A percentile compares a stretch with the other conserved stretches of the same genome.
Evolutionary conservation across 1,284 basidiomycete genomes (phyloP).

Genomic region (Heterobasidion irregulare): DNA sequence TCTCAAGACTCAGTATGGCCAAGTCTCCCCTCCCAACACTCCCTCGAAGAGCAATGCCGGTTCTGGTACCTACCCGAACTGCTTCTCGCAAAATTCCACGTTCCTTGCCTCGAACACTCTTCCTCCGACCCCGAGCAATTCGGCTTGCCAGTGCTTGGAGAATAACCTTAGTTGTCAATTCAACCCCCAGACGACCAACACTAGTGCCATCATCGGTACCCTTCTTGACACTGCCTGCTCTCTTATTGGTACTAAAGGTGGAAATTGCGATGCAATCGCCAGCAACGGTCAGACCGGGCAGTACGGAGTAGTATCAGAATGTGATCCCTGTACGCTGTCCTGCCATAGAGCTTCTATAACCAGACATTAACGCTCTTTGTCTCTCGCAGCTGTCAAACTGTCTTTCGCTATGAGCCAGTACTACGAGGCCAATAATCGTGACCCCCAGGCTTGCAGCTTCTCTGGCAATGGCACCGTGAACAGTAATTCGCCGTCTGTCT

Average conservation of each 20-base stretch:
- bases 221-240: conserved; percentile 67
- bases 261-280: conserved; percentile 61
- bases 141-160: conserved; percentile 74
- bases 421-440: conserved; percentile 59
- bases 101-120: conserved; percentile 64
- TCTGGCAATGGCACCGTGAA: conserved; percentile 79
- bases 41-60: conserved; percentile 51
- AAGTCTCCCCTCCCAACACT: conserved; percentile 53
- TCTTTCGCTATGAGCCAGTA: conserved; percentile 81
- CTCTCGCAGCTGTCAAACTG: conserved; percentile 55
- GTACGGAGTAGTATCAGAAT: conserved; percentile 72
- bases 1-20: conserved; percentile 54
- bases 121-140: conserved; percentile 77
- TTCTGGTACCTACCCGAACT: conserved; percentile 49
- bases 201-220: conserved; percentile 59
- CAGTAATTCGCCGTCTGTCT: conserved; percentile 38
- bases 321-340: conserved; percentile 55
- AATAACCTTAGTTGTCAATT: conserved; percentile 66
- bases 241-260: conserved; percentile 53
- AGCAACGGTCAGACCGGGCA: conserved; percentile 66
- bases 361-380: conserved; percentile 11
- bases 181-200: conserved; percentile 52
- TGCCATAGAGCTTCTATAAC: conserved; percentile 4
- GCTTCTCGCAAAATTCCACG: conserved; percentile 50
- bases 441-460: conserved; percentile 64